Conservation (phyloP, 1,284 basidiomycete species). For the Ustilago cynodontis region DNA sequence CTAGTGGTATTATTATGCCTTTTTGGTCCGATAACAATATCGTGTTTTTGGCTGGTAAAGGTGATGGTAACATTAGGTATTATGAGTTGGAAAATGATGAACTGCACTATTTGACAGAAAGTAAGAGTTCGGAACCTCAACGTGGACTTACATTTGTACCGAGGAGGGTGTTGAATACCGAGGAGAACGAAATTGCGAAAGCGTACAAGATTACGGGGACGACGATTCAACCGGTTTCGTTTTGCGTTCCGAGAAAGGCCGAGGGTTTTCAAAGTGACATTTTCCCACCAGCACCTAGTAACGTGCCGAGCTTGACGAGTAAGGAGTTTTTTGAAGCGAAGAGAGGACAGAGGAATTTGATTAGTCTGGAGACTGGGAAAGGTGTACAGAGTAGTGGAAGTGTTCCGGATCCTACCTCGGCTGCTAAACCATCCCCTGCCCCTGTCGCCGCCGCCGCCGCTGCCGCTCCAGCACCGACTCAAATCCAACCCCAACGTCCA, state of each 20-base stretch:
- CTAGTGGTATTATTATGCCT: conserved; percentile 91
- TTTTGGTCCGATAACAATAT: conserved; percentile 88
- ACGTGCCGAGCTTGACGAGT: conserved; percentile 82
- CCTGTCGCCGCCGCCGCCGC: conserved; percentile 18
- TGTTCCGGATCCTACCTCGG: conserved; percentile 19
- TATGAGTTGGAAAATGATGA: conserved; percentile 93
- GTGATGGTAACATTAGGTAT: conserved; percentile 71
- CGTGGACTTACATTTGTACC: conserved; percentile 97
- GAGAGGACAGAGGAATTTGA: conserved; percentile 74
- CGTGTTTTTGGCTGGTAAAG: conserved; percentile 84
- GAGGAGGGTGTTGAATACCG: conserved; percentile 85
- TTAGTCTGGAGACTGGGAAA: conserved; percentile 72
- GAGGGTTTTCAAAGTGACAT: conserved; percentile 94
- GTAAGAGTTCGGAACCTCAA: conserved; percentile 91
- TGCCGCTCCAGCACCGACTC: conserved; percentile 24
- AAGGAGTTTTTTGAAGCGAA: conserved; percentile 84
- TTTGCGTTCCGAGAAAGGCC: conserved; percentile 91
- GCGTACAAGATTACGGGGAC: conserved; percentile 88
- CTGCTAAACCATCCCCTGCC: too few species aligned
- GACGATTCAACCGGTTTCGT: conserved; percentile 87
- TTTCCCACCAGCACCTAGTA: conserved; percentile 88
- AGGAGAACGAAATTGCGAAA: conserved; percentile 93
- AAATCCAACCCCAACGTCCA: conserved; percentile 17
- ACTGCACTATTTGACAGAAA: conserved; percentile 77
- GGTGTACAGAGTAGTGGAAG: conserved; percentile 22